These are phyloP conservation scores for Amanita exitialis DNA, from an alignment of 768 basidiomycete genomes.

Conservation along the genomic window DNA sequence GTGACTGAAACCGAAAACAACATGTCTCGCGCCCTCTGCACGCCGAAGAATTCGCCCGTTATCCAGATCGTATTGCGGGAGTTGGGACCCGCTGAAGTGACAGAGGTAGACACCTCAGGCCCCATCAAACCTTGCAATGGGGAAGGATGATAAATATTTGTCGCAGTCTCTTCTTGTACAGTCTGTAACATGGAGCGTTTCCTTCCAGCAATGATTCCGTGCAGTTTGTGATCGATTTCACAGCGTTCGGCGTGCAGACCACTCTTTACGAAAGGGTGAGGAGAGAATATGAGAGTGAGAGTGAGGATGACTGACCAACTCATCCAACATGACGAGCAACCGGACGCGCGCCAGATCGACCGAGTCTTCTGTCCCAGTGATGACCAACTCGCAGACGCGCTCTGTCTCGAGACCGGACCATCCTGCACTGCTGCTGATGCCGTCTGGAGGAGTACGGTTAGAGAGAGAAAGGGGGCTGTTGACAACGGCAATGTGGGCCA, in stretches of 20 bases:
- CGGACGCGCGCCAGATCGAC: constrained; percentile 89
- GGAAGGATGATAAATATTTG: constrained; percentile 92
- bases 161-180: constrained; percentile 95
- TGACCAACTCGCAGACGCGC: constrained; percentile 84
- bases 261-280: constrained; percentile 40
- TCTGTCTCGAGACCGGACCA: constrained; percentile 93
- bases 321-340: constrained; percentile 88
- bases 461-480: constrained; percentile 73
- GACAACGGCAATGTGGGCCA: constrained; percentile 89
- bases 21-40: constrained; percentile 94
- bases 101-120: constrained; percentile 40
- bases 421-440: constrained; percentile 65
- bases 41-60: constrained; percentile 95
- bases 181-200: constrained; percentile 81
- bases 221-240: constrained; percentile 93
- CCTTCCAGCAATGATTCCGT: constrained; percentile 83
- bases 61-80: constrained; percentile 80
- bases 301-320: constrained; percentile 54
- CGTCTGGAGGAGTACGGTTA: constrained; percentile 67
- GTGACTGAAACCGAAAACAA: constrained; percentile 76
- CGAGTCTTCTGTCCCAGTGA: constrained; percentile 82
- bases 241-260: constrained; percentile 85
- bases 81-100: constrained; percentile 24
- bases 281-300: constrained; percentile 1
- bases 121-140: constrained; percentile 82